Base-by-base conservation (phyloP, 23 red algal species). In the Rhodosorus marinus region DNA sequence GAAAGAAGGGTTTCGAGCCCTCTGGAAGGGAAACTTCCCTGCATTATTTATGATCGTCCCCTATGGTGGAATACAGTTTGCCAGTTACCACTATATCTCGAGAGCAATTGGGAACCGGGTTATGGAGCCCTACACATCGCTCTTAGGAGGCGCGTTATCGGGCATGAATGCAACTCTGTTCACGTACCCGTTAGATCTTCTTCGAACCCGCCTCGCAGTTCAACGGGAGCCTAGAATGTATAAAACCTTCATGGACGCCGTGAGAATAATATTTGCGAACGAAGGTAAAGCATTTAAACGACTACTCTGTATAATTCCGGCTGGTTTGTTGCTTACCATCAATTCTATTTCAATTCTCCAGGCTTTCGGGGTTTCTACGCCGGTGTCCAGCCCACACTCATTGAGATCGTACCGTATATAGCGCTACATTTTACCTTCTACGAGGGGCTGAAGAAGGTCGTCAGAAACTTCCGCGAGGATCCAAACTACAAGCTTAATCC, bases 331-430 rank as follows among this genome's bases (percentile, higher is more conserved):
- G n/a, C n/a, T n/a, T n/a, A n/a, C n/a, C n/a, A n/a, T n/a, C n/a
- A n/a, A n/a, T n/a, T n/a, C n/a, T n/a, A n/a, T 6, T 66, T 63
- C 20, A 23, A 24, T 29, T 26, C 40, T 4, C 69, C 74, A 47
- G 90, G 90, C 48, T 9, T 98, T 29, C 72, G 58, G 23, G 90
- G 90, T 20, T 81, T 98, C 26, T 98, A 98, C 36, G 74, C 59
- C 22, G 90, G 90, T 15, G 46, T 98, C 26, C 45, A 65, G 7
- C 70, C 72, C 31, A 98, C 78, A 30, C 49, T 98, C 25, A 33
- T 85, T 0, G 79, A 80, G 42, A 80, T 85, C 29, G 68, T 98
- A 24, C 90, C 90, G 7, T 85, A 98, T 24, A 66, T 85, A 7
- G 55, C 67, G 19, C 23, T 85, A 23, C 74, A 81, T 51, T 80